Conservation (phyloP, 2,329 filamentous ascomycete genomes). For the Aureobasidium lini region DNA sequence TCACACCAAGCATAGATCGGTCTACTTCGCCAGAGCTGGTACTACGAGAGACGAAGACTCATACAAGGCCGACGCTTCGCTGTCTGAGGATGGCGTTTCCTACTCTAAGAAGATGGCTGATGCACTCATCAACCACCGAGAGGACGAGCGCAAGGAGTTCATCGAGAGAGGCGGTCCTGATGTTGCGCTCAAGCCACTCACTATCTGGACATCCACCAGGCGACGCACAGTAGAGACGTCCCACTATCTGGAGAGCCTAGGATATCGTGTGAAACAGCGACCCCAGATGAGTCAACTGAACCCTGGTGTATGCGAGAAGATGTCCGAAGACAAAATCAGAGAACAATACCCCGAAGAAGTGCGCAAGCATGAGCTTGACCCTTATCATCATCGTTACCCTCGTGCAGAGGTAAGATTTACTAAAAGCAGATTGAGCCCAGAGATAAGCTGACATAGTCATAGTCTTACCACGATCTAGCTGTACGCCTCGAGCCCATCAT, state of each 20-base stretch:
- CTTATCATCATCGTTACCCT: slow-evolving; percentile 94
- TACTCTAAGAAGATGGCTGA: slow-evolving; percentile 86
- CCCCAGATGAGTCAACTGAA: slow-evolving; percentile 98
- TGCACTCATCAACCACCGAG: slow-evolving; percentile 71
- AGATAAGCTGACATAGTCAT: slow-evolving; percentile 19
- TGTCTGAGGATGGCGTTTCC: slow-evolving; percentile 70
- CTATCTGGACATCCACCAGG: slow-evolving; percentile 91
- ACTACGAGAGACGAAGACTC: slow-evolving; percentile 81
- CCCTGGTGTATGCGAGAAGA: slow-evolving; percentile 89
- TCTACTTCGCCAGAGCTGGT: slow-evolving; percentile 85
- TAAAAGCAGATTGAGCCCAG: background rate
- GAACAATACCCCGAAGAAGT: slow-evolving; percentile 84
- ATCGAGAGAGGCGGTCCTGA: slow-evolving; percentile 59
- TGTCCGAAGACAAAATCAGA: slow-evolving; percentile 76
- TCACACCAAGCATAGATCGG: slow-evolving; percentile 90
- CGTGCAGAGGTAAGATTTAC: slow-evolving; percentile 65
- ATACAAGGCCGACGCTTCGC: slow-evolving; percentile 81
- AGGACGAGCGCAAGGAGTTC: slow-evolving; percentile 67
- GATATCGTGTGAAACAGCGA: slow-evolving; percentile 81
- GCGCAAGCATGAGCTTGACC: slow-evolving; percentile 84
- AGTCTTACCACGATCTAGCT: slow-evolving; percentile 98
- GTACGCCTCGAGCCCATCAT: slow-evolving; percentile 97
- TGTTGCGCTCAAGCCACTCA: slow-evolving; percentile 67
- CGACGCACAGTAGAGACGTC: slow-evolving; percentile 86
- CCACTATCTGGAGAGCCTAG: slow-evolving; percentile 67